Evolutionary conservation across 441 rosid genomes (phyloP).

Genomic region (Adansonia rubrostipa): DNA sequence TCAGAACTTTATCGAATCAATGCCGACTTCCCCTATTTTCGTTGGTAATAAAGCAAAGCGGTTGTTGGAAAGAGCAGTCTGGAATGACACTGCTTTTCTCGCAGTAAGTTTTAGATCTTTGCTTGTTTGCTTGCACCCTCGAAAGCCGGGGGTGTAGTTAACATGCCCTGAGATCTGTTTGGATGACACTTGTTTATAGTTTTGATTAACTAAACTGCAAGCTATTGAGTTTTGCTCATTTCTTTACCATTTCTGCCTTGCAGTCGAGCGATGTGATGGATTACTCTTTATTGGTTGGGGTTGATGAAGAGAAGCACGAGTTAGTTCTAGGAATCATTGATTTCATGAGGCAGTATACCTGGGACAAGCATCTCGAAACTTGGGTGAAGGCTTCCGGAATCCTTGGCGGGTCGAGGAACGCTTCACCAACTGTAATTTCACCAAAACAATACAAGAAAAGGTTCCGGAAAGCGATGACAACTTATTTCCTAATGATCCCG

Average conservation of each 20-base stretch:
- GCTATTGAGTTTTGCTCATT: not conserved
- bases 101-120: slow-evolving; percentile 62
- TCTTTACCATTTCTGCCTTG: slow-evolving; percentile 22
- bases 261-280: slow-evolving; percentile 96
- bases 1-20: slow-evolving; percentile 96
- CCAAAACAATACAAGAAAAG: slow-evolving; percentile 97
- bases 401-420: slow-evolving; percentile 85
- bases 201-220: not conserved
- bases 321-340: slow-evolving; percentile 94
- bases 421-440: slow-evolving; percentile 90
- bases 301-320: slow-evolving; percentile 88
- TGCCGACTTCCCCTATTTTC: slow-evolving; percentile 97
- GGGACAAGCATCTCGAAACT: slow-evolving; percentile 98
- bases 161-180: not conserved
- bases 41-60: slow-evolving; percentile 96
- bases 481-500: slow-evolving; percentile 96
- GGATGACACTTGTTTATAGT: not conserved
- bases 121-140: not conserved
- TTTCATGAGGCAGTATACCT: slow-evolving; percentile 97
- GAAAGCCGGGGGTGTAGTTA: not conserved
- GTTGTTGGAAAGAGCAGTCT: slow-evolving; percentile 92
- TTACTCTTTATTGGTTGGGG: slow-evolving; percentile 89
- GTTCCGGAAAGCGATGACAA: slow-evolving; percentile 95
- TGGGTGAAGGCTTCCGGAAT: slow-evolving; percentile 94
- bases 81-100: slow-evolving; percentile 97